Base-by-base conservation (phyloP, 306 rosid species). In the Lablab purpureus region DNA sequence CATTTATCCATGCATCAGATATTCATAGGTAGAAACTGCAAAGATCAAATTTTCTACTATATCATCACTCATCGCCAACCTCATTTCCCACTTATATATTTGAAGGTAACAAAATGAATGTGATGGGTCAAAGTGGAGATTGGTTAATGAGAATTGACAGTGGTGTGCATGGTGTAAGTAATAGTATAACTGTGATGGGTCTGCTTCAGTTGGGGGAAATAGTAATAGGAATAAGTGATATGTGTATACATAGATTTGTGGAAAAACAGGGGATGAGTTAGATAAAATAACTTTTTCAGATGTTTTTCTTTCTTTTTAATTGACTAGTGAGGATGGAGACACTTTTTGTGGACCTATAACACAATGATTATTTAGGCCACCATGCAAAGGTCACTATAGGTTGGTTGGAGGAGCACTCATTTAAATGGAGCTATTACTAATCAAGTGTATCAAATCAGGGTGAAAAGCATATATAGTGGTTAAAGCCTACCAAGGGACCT, bases 291-390 rank as follows among this genome's bases (percentile, higher is more conserved):
- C 54, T 72, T 82, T 77, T 71, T 40, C 74, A 77, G 54, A 68
- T 50, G 73, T 71, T 40, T 40, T 40, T 71, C 49, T 67, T 59
- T 23, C 64, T 72, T 64, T 77, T 66, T 68, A 49, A 81, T 81
- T 75, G 46, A 67, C 37, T 7, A 30, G 62, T 49, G 54, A 76
- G 54, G 68, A 30, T 30, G 14, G 49, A 43, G 45, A 51, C 70
- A 64, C 83, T 67, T 83, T 78, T 78, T 74, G 83, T 73, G 80
- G 83, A 50, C 73, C 83, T 46, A 56, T 60, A 83, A 73, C 68
- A 56, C 36, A 78, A 78, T 78, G 67, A 83, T 83, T 83, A 56
- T 74, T 78, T 78, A 67, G 86, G 86, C 68, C 83, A 83, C 77
- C 83, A 83, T 73, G 80, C 76, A 56, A 73, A 73, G 25, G 80